These are phyloP conservation scores for Austroboletus novae-zelandiae DNA, from an alignment of 1,284 basidiomycete genomes.

Conservation along the genomic window DNA sequence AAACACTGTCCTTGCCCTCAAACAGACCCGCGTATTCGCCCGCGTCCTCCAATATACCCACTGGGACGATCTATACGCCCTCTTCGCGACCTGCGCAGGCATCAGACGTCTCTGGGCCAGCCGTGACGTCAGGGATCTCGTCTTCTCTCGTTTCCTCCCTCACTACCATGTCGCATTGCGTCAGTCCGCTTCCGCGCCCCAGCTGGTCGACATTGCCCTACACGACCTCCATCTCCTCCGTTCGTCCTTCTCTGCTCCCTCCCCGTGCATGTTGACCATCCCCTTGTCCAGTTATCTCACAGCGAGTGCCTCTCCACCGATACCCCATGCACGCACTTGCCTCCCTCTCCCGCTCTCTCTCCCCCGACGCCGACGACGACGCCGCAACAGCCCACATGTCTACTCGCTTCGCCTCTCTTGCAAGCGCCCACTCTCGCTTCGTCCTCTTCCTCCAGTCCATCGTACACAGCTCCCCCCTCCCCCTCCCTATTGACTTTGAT, in stretches of 20 bases:
- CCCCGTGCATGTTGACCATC: constrained; percentile 9
- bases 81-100: constrained; percentile 49
- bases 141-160: constrained; percentile 60
- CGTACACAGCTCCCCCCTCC: constrained; percentile 52
- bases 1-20: constrained; percentile 30
- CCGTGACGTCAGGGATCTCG: constrained; percentile 44
- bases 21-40: constrained; percentile 43
- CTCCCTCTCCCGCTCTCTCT: constrained; percentile 38
- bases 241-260: constrained; percentile 37
- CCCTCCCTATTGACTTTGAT: constrained; percentile 46
- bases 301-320: constrained; percentile 55
- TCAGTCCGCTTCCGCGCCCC: constrained; percentile 39
- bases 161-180: constrained; percentile 48
- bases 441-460: constrained; percentile 69
- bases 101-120: constrained; percentile 45
- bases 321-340: constrained; percentile 59
- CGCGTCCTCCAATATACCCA: constrained; percentile 41
- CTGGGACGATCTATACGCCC: constrained; percentile 55
- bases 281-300: constrained; percentile 54
- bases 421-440: constrained; percentile 67
- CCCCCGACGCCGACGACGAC: constrained; percentile 37
- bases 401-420: constrained; percentile 43
- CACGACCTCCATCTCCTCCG: constrained; percentile 60
- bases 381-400: constrained; percentile 27
- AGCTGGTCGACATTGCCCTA: constrained; percentile 51